Base-by-base conservation (phyloP, 1,284 basidiomycete species). In the Boletellus deceptivus region DNA sequence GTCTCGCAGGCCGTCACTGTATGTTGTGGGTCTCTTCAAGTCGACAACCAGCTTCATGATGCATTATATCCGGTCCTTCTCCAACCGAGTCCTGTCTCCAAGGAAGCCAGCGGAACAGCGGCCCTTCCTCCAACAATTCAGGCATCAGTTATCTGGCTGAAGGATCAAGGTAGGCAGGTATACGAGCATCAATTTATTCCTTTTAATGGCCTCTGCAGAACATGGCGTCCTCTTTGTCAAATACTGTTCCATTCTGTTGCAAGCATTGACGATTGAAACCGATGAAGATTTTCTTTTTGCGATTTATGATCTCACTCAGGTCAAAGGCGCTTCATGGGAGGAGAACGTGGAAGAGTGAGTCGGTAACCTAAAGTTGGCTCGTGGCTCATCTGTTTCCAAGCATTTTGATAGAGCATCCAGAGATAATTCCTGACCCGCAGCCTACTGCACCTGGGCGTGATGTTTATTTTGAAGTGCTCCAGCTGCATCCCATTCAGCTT, bases 21-120 rank as follows among this genome's bases (percentile, higher is more conserved):
- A 39, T 84, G 89, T n/a, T 92, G 88, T 68, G 93, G 92, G 43
- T 89, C 82, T 68, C 80, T 99, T 25, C 96, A 99, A 70, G 84
- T 99, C 56, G 95, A 98, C 72, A 99, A 99, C 65, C 97, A 99
- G 69, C 80, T 99, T 8, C 96, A 98, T 57, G 97, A 98, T 52
- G 94, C 93, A 18, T 71, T 96, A 14, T 99, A 91, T 76, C 95
- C 97, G 0, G 95, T 99, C 54, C 85, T 99, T 48, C 76, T 99
- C 36, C 97, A 99, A 65, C 97, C 97, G 0, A 95, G 93, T 2
- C 91, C 93, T 0, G 82, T 99, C 36, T 80, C 89, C 4, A 92
- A 89, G 66, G 90, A 96, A 62, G 82, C 83, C 29, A 86, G 84
- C 56, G 81, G 89, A 39, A 86, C 91, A 38, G 84, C 84, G 3